phyloP scores from a whole-genome alignment of 2,329 filamentous ascomycete genomes.

The Aspergillus ochraceoroseus region DNA sequence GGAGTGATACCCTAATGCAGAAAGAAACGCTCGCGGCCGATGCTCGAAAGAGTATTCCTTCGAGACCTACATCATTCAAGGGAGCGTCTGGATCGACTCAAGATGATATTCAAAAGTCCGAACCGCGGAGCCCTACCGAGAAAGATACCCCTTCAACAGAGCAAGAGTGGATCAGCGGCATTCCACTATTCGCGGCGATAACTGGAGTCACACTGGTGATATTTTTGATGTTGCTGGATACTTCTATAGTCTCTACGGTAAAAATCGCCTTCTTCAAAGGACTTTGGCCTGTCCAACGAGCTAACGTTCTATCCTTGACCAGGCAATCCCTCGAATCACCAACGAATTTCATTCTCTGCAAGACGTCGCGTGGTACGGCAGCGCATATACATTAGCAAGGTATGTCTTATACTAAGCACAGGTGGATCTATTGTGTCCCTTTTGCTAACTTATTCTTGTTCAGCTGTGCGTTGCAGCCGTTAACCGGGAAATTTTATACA shows the following conservation, averaged over 20 bases:
- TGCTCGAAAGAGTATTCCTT: too few relatives aligned
- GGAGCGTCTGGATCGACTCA: too few relatives aligned
- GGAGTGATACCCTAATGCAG: too few relatives aligned
- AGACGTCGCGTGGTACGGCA: conserved; percentile 39
- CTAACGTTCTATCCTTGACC: neutral
- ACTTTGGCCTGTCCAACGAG: neutral
- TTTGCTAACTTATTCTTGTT: neutral
- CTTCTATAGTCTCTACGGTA: conserved; percentile 52
- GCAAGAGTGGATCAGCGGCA: conserved; percentile 19
- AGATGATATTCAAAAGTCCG: too few relatives aligned
- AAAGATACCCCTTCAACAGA: neutral
- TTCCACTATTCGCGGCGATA: conserved; percentile 26
- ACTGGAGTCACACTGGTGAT: conserved; percentile 41
- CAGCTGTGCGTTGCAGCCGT: conserved; percentile 9
- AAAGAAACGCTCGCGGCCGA: too few relatives aligned
- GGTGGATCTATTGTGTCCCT: too few relatives aligned
- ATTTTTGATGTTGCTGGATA: conserved; percentile 51
- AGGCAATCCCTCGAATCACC: conserved; percentile 50
- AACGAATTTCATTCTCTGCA: conserved; percentile 33
- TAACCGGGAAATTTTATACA: conserved; percentile 14
- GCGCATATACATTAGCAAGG: conserved; percentile 41
- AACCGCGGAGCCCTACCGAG: neutral
- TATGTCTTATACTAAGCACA: conserved; percentile 12
- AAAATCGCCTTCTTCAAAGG: too few relatives aligned
- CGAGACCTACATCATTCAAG: too few relatives aligned